Evolutionary conservation across 345 rosid genomes (phyloP).

Genomic region (Lepidium sativum): DNA sequence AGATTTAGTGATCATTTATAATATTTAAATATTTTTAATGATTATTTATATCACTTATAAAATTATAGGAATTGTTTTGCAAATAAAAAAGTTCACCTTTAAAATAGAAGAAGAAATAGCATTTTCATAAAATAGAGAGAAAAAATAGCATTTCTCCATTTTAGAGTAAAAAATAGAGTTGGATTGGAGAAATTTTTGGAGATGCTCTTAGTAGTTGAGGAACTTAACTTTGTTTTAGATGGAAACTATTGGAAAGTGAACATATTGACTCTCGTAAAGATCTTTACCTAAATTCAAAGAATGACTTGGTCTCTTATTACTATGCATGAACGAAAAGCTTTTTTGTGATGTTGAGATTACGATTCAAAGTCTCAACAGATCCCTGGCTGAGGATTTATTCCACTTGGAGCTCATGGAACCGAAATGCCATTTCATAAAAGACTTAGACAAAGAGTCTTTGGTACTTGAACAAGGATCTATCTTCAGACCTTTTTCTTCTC

Average conservation of each 20-base stretch:
- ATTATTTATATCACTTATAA: too few species aligned
- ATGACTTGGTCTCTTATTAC: constrained; percentile 25
- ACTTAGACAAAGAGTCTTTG: constrained; percentile 41
- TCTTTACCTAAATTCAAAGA: not conserved
- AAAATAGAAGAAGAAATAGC: too few species aligned
- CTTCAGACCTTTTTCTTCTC: constrained; percentile 36
- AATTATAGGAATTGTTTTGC: too few species aligned
- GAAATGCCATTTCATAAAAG: constrained; percentile 52
- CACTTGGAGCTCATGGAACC: constrained; percentile 49
- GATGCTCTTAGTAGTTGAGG: not conserved
- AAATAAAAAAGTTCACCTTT: too few species aligned
- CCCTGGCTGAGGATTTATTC: constrained; percentile 42
- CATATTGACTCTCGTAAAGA: not conserved
- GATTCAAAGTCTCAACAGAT: too few species aligned
- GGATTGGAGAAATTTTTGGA: too few species aligned
- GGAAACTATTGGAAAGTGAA: not conserved
- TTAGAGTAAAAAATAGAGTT: too few species aligned
- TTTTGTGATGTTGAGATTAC: constrained; percentile 42
- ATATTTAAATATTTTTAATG: too few species aligned
- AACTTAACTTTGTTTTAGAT: not conserved
- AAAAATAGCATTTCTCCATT: too few species aligned
- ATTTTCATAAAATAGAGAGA: too few species aligned
- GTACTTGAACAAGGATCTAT: constrained; percentile 44
- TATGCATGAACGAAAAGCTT: constrained; percentile 54
- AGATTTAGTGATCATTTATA: too few species aligned